Base-by-base conservation (phyloP, 2,329 filamentous ascomycete species). In the Calonectria pauciramosa region DNA sequence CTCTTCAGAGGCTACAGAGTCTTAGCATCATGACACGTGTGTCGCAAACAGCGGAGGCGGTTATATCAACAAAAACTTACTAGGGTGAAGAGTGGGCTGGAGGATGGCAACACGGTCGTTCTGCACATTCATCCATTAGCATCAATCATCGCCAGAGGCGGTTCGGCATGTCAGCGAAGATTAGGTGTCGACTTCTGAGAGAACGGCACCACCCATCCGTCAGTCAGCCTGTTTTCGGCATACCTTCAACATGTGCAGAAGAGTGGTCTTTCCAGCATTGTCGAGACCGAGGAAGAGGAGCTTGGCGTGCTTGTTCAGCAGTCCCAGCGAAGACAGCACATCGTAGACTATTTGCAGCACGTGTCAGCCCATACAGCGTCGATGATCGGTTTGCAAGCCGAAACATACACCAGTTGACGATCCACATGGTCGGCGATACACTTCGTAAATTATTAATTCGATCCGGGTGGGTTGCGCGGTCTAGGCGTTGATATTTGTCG, bases 301-400 rank as follows among this genome's bases (percentile, higher is more conserved):
- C 91, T 98, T 98, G 83, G 95, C 96, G 86, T 98, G 95, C 91
- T 98, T 98, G 92, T 98, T 98, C 80, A 96, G 90, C 83, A 98
- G 91, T 82, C 96, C 96, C 77, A 98, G 91, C 79, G 93, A 95
- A 82, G 96, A 94, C 83, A 98, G 92, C 82, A 97, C 89, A 89
- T 98, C 95, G 91, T 95, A 98, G 88, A 98, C 95, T 85, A 82
- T 74, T 72, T 63, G 71, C 70, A 80, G 78, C 79, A 81, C 82
- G 79, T 84, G 84, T 85, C 83, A 85, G 84, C 80, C 77, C 75
- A 79, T 76, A 60, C 32, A 67, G 70, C 71, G 44, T 49, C 66
- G 63, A 70, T 63, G 54, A 52, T 44, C 63, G 71, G 67, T 68
- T 73, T 23, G 70, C 36, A 56, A 64, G 65, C 56, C 70, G 69